phyloP scores from a whole-genome alignment of 1,139 yeast species.

The Saccharomycopsis hybrid region DNA sequence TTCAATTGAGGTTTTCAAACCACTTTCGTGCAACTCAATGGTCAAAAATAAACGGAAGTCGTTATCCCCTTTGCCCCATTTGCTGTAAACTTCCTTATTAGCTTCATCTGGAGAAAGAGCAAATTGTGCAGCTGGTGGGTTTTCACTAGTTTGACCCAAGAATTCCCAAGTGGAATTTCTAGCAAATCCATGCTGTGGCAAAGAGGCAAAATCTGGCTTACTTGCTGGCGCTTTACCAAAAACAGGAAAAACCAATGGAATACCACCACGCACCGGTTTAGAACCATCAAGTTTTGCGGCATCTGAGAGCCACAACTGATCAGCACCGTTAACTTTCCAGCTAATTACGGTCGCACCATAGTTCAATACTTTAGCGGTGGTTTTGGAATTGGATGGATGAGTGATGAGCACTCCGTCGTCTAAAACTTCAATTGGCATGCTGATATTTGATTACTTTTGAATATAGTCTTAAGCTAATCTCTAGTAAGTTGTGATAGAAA shows the following conservation, averaged over 20 bases:
- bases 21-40: slow-evolving; percentile 47
- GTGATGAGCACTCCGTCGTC: slow-evolving; percentile 57
- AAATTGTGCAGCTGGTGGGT: slow-evolving; percentile 73
- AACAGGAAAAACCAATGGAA: slow-evolving; percentile 91
- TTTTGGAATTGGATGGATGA: slow-evolving; percentile 45
- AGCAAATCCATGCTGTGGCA: slow-evolving; percentile 97
- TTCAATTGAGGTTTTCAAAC: slow-evolving; percentile 62
- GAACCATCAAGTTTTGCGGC: slow-evolving; percentile 86
- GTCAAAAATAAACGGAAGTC: slow-evolving; percentile 77
- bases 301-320: slow-evolving; percentile 64
- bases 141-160: slow-evolving; percentile 64
- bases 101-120: slow-evolving; percentile 84
- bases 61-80: slow-evolving; percentile 51
- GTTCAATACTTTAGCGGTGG: slow-evolving; percentile 61
- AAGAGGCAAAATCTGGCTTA: slow-evolving; percentile 33
- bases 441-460: background rate
- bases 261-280: slow-evolving; percentile 94
- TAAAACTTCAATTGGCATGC: slow-evolving; percentile 29
- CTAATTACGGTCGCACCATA: slow-evolving; percentile 86
- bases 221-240: slow-evolving; percentile 68
- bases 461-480: too few relatives aligned
- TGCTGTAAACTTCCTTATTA: slow-evolving; percentile 42
- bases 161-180: slow-evolving; percentile 88
- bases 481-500: too few relatives aligned
- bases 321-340: slow-evolving; percentile 67